These are phyloP conservation scores for Phoma sp. DNA, from an alignment of 2,329 filamentous ascomycete species.

Conservation along the genomic window DNA sequence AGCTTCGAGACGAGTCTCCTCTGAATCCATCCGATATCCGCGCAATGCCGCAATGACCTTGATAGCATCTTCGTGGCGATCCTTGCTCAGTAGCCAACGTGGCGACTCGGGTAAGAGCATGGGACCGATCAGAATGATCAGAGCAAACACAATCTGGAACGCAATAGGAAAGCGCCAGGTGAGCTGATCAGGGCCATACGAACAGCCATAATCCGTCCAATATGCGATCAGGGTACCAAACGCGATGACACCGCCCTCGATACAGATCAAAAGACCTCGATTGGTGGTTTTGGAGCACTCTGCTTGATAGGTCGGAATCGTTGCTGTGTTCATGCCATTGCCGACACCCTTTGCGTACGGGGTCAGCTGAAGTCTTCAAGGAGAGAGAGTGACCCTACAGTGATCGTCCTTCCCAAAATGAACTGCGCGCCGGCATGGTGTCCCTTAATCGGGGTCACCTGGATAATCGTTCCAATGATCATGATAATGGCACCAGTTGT, in stretches of 20 bases:
- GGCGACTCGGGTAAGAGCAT: slow-evolving; percentile 69
- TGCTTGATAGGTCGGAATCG: slow-evolving; percentile 62
- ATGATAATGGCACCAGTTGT: slow-evolving; percentile 52
- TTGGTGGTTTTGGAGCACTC: slow-evolving; percentile 63
- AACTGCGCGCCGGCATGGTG: slow-evolving; percentile 55
- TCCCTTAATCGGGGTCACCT: slow-evolving; percentile 44
- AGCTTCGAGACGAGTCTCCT: slow-evolving; percentile 65
- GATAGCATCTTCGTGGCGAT: slow-evolving; percentile 66
- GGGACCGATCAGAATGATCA: slow-evolving; percentile 62
- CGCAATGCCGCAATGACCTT: slow-evolving; percentile 59
- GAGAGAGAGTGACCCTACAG: slow-evolving; percentile 22
- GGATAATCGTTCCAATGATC: slow-evolving; percentile 53
- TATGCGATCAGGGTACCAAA: slow-evolving; percentile 60
- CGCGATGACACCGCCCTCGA: slow-evolving; percentile 61
- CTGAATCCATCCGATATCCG: slow-evolving; percentile 57
- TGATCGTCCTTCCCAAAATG: slow-evolving; percentile 60
- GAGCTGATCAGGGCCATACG: slow-evolving; percentile 38
- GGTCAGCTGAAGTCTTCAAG: not conserved
- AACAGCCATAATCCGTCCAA: slow-evolving; percentile 52
- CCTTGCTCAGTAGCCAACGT: slow-evolving; percentile 69
- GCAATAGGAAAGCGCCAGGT: slow-evolving; percentile 61
- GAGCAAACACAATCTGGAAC: slow-evolving; percentile 59
- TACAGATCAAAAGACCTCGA: slow-evolving; percentile 66
- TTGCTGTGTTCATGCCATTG: slow-evolving; percentile 63
- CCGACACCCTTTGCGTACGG: slow-evolving; percentile 50